Conservation (phyloP, 371 early-diverging fungal species). For the Nosema muscidifuracis region DNA sequence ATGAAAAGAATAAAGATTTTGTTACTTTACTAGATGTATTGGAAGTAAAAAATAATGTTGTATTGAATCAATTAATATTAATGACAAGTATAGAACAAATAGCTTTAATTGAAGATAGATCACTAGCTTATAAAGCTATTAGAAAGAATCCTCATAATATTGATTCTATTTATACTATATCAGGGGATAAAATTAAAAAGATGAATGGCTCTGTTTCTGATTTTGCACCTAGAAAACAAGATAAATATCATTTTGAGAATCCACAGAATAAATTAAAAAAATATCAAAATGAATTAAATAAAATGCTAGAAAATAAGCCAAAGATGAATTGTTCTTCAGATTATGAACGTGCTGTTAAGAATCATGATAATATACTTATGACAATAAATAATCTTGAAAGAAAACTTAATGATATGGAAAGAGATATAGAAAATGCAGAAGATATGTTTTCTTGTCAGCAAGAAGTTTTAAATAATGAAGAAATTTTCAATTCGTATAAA, state of each 20-base stretch:
- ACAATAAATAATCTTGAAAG: slow-evolving; percentile 2
- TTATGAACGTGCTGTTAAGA: slow-evolving; percentile 1
- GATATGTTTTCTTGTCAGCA: slow-evolving; percentile 3
- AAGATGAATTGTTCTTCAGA: neutral
- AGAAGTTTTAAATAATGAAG: slow-evolving; percentile 19
- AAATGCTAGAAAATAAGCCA: neutral
- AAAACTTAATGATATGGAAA: neutral
- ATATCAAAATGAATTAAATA: slow-evolving; percentile 7
- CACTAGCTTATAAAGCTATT: slow-evolving; percentile 58
- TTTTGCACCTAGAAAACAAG: slow-evolving; percentile 45
- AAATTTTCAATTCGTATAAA: slow-evolving; percentile 22
- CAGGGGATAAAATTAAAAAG: slow-evolving; percentile 60
- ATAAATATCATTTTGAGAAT: slow-evolving; percentile 56
- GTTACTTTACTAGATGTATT: slow-evolving; percentile 54
- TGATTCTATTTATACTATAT: slow-evolving; percentile 55
- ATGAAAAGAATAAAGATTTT: slow-evolving; percentile 29
- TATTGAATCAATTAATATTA: slow-evolving; percentile 57
- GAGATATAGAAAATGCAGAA: slow-evolving; percentile 27
- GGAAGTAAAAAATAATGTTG: slow-evolving; percentile 26
- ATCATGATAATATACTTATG: neutral
- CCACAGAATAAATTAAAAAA: slow-evolving; percentile 18
- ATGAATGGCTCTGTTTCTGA: slow-evolving; percentile 57
- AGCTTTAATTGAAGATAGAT: slow-evolving; percentile 54
- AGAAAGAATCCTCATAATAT: slow-evolving; percentile 34
- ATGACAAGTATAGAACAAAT: slow-evolving; percentile 56